phyloP scores from a whole-genome alignment of 2,329 filamentous ascomycete genomes.

The Bertia moriformis region DNA sequence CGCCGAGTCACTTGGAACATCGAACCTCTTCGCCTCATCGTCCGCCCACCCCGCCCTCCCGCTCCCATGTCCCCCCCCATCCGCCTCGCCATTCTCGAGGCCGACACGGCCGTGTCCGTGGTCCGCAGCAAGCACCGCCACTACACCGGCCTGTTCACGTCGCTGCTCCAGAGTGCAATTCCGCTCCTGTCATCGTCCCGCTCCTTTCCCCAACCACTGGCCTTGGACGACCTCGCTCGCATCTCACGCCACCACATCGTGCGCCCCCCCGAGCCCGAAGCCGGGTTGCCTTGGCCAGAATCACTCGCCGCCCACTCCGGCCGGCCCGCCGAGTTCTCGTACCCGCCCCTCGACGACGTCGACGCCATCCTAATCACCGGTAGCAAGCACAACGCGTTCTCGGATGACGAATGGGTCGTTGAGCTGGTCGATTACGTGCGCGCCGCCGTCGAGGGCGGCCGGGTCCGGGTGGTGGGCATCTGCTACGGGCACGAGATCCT shows the following conservation, averaged over 20 bases:
- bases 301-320: slow-evolving; percentile 57
- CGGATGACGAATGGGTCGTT: slow-evolving; percentile 27
- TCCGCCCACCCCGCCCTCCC: no score
- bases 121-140: slow-evolving; percentile 50
- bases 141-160: slow-evolving; percentile 59
- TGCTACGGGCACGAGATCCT: slow-evolving; percentile 34
- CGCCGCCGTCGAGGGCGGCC: slow-evolving; percentile 6
- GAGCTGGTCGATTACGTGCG: slow-evolving; percentile 23
- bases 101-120: slow-evolving; percentile 60
- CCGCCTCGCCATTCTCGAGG: slow-evolving; percentile 76
- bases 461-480: slow-evolving; percentile 23
- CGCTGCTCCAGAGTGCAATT: slow-evolving; percentile 40
- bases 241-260: neutral
- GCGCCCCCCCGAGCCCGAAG: slow-evolving; percentile 15
- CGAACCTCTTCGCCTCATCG: no score
- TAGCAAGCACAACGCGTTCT: slow-evolving; percentile 31
- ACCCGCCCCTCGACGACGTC: slow-evolving; percentile 59
- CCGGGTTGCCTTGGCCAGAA: slow-evolving; percentile 28
- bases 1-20: no score
- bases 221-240: neutral
- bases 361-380: slow-evolving; percentile 78
- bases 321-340: slow-evolving; percentile 46
- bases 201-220: slow-evolving; percentile 18
- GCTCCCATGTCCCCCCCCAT: no score
- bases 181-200: slow-evolving; percentile 24